Conservation (phyloP, 2,329 filamentous ascomycete species). For the Penicillium sp. region DNA sequence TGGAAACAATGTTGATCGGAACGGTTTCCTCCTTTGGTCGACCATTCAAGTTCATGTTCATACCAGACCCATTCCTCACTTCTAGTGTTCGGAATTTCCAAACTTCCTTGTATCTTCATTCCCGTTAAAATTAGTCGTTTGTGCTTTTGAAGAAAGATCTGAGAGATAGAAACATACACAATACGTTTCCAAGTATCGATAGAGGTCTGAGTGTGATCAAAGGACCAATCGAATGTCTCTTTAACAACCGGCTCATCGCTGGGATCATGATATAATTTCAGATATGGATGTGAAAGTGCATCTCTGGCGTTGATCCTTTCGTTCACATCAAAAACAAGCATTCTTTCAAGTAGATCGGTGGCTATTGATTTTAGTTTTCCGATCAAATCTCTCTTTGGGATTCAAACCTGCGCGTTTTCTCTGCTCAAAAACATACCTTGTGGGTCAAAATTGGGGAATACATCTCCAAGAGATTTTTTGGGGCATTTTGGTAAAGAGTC, state of each 20-base stretch:
- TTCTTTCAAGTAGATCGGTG: constrained; percentile 83
- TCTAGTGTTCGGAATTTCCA: constrained; percentile 2
- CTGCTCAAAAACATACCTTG: constrained; percentile 59
- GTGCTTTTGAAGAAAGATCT: background rate
- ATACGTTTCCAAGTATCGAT: constrained; percentile 89
- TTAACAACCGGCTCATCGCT: constrained; percentile 93
- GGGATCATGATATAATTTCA: constrained; percentile 93
- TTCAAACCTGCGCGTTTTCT: too few species aligned
- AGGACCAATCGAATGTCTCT: constrained; percentile 98
- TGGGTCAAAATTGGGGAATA: constrained; percentile 91
- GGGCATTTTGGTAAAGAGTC: constrained; percentile 94
- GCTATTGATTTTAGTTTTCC: constrained; percentile 54
- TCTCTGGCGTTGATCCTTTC: constrained; percentile 85
- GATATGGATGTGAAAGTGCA: constrained; percentile 86
- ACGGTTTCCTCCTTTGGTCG: background rate
- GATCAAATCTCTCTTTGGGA: too few species aligned
- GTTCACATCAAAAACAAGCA: constrained; percentile 96
- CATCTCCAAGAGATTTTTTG: constrained; percentile 78
- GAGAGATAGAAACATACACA: background rate
- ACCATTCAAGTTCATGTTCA: background rate
- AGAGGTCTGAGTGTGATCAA: constrained; percentile 92
- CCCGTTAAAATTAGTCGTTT: background rate
- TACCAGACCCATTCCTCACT: background rate
- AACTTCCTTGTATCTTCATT: constrained; percentile 1
- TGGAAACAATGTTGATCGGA: background rate